Conservation (phyloP, 2,329 filamentous ascomycete genomes). For the Didymella lethalis region DNA sequence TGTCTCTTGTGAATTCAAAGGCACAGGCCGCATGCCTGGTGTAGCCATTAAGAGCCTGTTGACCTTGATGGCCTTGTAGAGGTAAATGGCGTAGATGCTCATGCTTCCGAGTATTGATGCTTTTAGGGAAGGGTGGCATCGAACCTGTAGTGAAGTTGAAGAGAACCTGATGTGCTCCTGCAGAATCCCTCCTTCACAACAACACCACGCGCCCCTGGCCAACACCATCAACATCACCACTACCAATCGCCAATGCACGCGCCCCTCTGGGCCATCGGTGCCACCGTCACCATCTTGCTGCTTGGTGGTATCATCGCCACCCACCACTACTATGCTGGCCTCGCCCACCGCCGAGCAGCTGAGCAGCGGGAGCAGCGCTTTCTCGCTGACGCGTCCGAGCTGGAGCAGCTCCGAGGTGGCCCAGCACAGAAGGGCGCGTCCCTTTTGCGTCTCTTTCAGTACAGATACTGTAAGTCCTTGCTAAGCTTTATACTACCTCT, state of each 20-base stretch:
- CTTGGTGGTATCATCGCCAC: constrained; percentile 2
- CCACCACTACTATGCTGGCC: neutral
- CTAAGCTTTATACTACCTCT: neutral
- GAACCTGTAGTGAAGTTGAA: neutral
- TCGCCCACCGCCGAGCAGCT: neutral
- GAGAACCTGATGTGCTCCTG: neutral
- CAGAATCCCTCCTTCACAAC: neutral
- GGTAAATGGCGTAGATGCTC: neutral
- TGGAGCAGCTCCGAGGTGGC: constrained; percentile 3
- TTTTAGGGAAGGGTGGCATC: too few species aligned
- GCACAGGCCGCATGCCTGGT: too few species aligned
- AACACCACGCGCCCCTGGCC: constrained; percentile 1
- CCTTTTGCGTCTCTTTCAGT: neutral
- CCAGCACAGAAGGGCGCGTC: neutral
- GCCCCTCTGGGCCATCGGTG: neutral
- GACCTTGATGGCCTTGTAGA: neutral
- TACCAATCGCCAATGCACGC: constrained; percentile 1
- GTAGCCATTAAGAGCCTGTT: neutral
- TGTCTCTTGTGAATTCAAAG: neutral
- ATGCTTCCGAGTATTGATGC: neutral
- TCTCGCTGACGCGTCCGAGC: constrained; percentile 2
- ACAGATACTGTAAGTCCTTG: neutral
- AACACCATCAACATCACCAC: constrained; percentile 2
- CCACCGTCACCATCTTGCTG: neutral
- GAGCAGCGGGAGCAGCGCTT: constrained; percentile 3